Evolutionary conservation across 495 filamentous ascomycete species (phyloP).

Genomic region (Penicillium longicatenatum): DNA sequence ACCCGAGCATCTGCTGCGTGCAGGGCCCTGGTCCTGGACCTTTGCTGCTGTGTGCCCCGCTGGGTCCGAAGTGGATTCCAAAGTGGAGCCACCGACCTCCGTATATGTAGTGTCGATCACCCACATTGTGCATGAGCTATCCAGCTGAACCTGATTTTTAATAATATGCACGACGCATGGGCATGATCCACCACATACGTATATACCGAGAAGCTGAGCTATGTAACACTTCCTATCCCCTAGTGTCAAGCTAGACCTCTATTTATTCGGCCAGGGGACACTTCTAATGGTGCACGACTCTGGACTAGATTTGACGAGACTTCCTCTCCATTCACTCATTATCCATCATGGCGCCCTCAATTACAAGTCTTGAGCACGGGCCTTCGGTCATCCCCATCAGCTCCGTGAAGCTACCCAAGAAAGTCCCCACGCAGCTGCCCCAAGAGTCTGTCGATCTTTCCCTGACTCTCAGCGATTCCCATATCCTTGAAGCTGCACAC

Average conservation of each 20-base stretch:
- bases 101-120: background rate
- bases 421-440: background rate
- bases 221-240: too few relatives aligned
- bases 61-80: too few relatives aligned
- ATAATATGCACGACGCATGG: background rate
- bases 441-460: background rate
- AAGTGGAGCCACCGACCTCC: background rate
- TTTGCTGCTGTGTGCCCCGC: too few relatives aligned
- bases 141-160: background rate
- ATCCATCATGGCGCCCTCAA: background rate
- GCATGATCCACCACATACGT: too few relatives aligned
- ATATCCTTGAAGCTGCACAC: background rate
- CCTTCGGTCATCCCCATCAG: too few relatives aligned
- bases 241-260: too few relatives aligned
- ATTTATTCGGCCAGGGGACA: too few relatives aligned
- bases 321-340: background rate
- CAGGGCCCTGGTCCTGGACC: too few relatives aligned
- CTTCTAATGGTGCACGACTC: too few relatives aligned
- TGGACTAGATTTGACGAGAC: background rate
- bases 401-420: background rate
- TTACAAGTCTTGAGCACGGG: background rate
- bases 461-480: background rate
- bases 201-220: too few relatives aligned
- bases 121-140: background rate
- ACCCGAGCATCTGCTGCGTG: too few relatives aligned